A percentile compares a stretch with the other conserved stretches of the same genome.
Conservation (phyloP, 2,329 filamentous ascomycete genomes). For the Diplodia corticola region DNA sequence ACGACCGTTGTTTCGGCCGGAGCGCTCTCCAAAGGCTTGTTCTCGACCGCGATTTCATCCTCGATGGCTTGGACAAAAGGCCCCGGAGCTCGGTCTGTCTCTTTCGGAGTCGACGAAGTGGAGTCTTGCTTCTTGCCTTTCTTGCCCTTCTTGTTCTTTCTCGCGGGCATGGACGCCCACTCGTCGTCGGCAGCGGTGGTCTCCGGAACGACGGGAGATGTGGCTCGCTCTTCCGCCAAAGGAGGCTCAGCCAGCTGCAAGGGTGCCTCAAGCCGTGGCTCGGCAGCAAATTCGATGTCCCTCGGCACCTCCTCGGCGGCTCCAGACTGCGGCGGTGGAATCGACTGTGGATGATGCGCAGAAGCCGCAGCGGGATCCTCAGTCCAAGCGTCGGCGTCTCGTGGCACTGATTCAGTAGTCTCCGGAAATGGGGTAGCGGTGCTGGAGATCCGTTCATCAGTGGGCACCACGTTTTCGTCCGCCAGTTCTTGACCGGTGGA, state of each 20-base stretch:
- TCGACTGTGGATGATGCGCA: neutral
- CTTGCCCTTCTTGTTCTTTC: constrained; percentile 24
- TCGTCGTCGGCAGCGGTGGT: constrained; percentile 13
- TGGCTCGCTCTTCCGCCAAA: neutral
- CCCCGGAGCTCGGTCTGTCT: neutral
- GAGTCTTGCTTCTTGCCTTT: constrained; percentile 18
- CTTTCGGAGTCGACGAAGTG: neutral
- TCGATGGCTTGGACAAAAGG: constrained; percentile 3
- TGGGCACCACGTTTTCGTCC: neutral
- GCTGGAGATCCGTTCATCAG: constrained; percentile 5
- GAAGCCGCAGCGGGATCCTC: neutral
- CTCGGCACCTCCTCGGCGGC: neutral
- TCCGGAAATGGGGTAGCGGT: neutral
- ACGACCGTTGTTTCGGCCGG: neutral
- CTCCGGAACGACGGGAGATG: neutral
- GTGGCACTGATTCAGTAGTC: neutral
- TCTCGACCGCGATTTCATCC: neutral
- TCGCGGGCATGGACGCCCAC: neutral
- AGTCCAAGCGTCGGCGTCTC: neutral
- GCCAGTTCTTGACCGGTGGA: neutral
- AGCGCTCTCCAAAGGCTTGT: neutral
- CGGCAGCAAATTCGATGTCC: neutral
- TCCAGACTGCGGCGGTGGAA: neutral
- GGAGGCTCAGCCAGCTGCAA: neutral
- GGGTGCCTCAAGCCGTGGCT: neutral